Evolutionary conservation across 495 filamentous ascomycete species (phyloP), one percentile per base, ranked within the genome.

Genomic region (Penicillium cataractarum): DNA sequence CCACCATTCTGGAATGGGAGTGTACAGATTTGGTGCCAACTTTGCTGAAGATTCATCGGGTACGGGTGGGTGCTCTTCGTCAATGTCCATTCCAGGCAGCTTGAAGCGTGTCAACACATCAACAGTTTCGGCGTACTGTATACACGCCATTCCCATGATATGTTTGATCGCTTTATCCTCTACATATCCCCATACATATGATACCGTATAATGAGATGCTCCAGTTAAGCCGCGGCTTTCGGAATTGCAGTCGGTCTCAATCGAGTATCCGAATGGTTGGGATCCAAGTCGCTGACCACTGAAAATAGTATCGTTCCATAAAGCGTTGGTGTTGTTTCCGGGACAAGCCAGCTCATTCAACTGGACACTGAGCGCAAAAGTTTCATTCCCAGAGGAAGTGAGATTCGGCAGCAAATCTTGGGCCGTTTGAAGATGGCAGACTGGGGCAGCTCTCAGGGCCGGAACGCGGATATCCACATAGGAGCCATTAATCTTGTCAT

Each of bases 131-230:
- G 62, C 62, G 15, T 53, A 59, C 46, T 64, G 46, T 6, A 54
- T 55, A 26, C 62, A 64, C 1, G 2, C 29, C 24, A 64, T 13
- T 0, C 15, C 48, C 19, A 21, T 48, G 24, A 64, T 59, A n/a
- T 50, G 50, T 15, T 60, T 6, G 1, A 64, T 32, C 2, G 56
- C 49, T 1, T 3, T 33, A 2, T 7, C 13, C 1, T 55, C 24
- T 15, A 60, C 13, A 49, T 48, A 42, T 15, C 62, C 62, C 62
- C 62, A 64, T 2, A 64, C 5, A 42, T 59, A 64, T 7, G 13
- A 35, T 21, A 7, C 35, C 0, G 55, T 57, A 13, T 62, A 62
- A 4, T 56, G 40, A 19, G 52, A 29, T 2, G 40, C 8, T 8
- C 58, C 58, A 1, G 27, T 22, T 10, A 61, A 7, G 6, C n/a